Evolutionary conservation across 352 stramenopile genomes (phyloP), one percentile per base, ranked within the genome.

Genomic region (Nannochloropsis limnetica): DNA sequence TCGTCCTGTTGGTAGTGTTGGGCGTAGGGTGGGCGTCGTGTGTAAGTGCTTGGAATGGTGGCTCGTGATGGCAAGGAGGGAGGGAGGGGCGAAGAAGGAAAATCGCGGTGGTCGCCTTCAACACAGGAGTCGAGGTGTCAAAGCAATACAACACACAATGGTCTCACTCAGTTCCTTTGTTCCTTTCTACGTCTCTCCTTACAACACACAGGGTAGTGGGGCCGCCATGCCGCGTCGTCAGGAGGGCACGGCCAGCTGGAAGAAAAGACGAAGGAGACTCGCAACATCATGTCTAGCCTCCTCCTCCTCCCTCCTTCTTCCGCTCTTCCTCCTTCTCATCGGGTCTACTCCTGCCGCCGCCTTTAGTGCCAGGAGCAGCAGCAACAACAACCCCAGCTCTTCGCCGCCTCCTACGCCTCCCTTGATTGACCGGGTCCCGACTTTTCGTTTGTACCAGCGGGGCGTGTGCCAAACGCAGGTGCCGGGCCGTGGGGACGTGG

Each of bases 391-490:
- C n/a, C 5, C 4, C 20, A 74, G 61, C 61, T 20, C 61, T 31
- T 28, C 61, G n/a, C 9, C 20, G 8, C 6, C 2, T 31, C 11
- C 11, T 29, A 74, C 61, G n/a, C 15, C 25, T 15, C 61, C 61
- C n/a, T 29, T 74, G 61, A 74, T 74, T 29, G 61, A 74, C 25
- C 61, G 61, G 6, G 61, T 74, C 61, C 61, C 61, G 61, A 74
- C 61, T 22, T 74, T 74, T 74, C 61, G 61, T 8, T 74, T 74
- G n/a, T 74, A 74, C 25, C 61, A 74, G 25, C 9, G 61, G 15
- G 61, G 61, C 25, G 3, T 74, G 61, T 74, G 61, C n/a, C 61
- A 74, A 22, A 25, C 25, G 20, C 61, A 74, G 61, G 4, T 74
- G 25, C 25, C 61, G 25, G 61, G 61, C 9, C 61, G 61, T 31